Percentiles rank a stretch among this genome's conserved stretches.
Evolutionary conservation across 2,329 filamentous ascomycete genomes (phyloP).

Genomic region (Chaetomium globosum): DNA sequence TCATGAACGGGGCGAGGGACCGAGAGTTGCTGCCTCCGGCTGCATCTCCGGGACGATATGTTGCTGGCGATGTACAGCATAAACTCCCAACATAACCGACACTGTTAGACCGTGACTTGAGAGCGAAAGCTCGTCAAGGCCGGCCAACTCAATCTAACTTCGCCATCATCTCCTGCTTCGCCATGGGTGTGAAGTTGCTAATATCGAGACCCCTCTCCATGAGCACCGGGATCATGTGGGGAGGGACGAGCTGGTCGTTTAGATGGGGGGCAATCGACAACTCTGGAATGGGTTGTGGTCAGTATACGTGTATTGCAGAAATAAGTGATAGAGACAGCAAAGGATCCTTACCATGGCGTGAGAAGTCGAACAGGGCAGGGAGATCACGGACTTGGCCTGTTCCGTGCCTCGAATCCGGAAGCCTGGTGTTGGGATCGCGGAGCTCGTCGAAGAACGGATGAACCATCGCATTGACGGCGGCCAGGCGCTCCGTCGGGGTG

Average conservation of each 20-base stretch:
- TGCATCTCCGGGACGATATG: constrained; percentile 32
- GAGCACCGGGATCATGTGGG: constrained; percentile 75
- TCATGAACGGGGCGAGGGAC: constrained; percentile 33
- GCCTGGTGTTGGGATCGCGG: constrained; percentile 82
- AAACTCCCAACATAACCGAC: constrained; percentile 31
- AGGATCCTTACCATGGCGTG: constrained; percentile 76
- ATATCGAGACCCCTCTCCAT: constrained; percentile 82
- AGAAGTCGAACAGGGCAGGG: constrained; percentile 89
- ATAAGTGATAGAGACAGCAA: constrained; percentile 15
- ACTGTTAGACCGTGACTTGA: constrained; percentile 29
- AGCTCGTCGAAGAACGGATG: constrained; percentile 99
- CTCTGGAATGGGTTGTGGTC: constrained; percentile 58
- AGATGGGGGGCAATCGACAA: constrained; percentile 90
- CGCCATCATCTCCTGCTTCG: constrained; percentile 96
- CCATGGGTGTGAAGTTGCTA: constrained; percentile 87
- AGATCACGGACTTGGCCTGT: constrained; percentile 79
- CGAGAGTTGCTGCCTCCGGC: constrained; percentile 32
- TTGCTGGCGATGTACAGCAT: constrained; percentile 35
- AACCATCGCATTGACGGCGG: constrained; percentile 93
- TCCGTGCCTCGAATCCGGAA: constrained; percentile 91
- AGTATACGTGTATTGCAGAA: constrained; percentile 32
- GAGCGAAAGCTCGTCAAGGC: constrained; percentile 22
- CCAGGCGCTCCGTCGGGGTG: constrained; percentile 91
- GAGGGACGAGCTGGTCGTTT: constrained; percentile 84
- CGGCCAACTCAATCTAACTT: constrained; percentile 76